Base-by-base conservation (phyloP, 495 filamentous ascomycete species). In the Neurospora cerealis region DNA sequence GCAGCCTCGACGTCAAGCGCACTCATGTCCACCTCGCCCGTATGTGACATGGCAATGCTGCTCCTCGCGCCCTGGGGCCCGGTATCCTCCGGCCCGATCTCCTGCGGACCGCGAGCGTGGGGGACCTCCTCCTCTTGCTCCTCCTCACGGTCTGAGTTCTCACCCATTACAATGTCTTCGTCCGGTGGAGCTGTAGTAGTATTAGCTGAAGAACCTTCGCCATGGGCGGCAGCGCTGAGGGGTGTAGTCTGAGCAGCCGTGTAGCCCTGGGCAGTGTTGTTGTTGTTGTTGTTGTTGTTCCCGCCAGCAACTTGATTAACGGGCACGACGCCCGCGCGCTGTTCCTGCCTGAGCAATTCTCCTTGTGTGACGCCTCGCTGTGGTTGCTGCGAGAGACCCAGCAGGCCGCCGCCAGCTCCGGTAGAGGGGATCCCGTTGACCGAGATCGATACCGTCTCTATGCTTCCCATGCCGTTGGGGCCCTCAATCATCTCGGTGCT, bases 21-120 rank as follows among this genome's bases (percentile, higher is more conserved):
- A 39, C 84, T 82, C 79, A 85, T 84, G 44, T 81, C 80, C 28
- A 83, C 69, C 9, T 79, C 73, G 70, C 74, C 78, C 54, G 40
- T 72, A 71, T 7, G 77, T 75, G 41, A 79, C 78, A 76, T 76
- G 69, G 72, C 73, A 24, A 74, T 74, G 13, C 77, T 76, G 3
- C 73, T 70, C 0, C 76, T 81, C 0, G 81, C 80, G 72, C 74
- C 82, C 80, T 97, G 95, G 21, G 93, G 89, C 1, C 96, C 96
- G 79, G 92, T 90, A 78, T 99, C 96, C 77, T 94, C 92, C 36
- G 93, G 88, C 0, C 94, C 95, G 34, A 99, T 89, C 73, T 92
- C 87, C 13, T 91, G 88, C 0, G 96, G 95, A 0, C 94, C 93
- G 19, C 92, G 87, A 3, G 92, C 93, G 78, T 97, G 93, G 15